Conservation (phyloP, 768 basidiomycete genomes). For the Collybiopsis confluens region DNA sequence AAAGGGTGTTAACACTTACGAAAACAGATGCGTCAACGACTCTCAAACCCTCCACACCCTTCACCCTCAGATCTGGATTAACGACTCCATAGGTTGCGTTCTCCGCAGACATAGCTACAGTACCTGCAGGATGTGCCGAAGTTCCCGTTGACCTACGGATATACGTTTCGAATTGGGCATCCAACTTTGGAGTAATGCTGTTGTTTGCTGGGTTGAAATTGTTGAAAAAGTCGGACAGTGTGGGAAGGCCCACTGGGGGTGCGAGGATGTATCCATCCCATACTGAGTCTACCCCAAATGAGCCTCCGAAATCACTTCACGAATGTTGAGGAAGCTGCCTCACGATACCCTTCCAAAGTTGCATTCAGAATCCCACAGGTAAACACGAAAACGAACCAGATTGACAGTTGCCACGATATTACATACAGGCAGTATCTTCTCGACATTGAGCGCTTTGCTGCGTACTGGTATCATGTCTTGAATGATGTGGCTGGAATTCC, state of each 20-base stretch:
- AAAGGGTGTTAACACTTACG: constrained; percentile 15
- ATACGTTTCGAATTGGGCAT: constrained; percentile 21
- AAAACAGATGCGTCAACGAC: constrained; percentile 36
- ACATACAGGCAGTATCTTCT: neutral
- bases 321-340: no score
- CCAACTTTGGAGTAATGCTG: constrained; percentile 15
- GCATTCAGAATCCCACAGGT: no score
- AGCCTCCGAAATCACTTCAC: no score
- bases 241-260: constrained; percentile 16
- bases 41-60: constrained; percentile 27
- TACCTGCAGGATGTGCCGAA: constrained; percentile 26
- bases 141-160: constrained; percentile 17
- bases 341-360: neutral
- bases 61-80: constrained; percentile 29
- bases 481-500: no score
- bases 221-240: constrained; percentile 1
- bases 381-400: neutral
- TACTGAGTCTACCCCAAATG: neutral
- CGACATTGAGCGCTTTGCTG: no score
- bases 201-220: neutral
- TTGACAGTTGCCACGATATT: neutral
- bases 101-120: constrained; percentile 24
- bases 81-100: constrained; percentile 27
- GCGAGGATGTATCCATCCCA: constrained; percentile 25
- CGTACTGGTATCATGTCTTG: no score